Conservation (phyloP, 805 yeast species). For the Lipomyces anomalus region DNA sequence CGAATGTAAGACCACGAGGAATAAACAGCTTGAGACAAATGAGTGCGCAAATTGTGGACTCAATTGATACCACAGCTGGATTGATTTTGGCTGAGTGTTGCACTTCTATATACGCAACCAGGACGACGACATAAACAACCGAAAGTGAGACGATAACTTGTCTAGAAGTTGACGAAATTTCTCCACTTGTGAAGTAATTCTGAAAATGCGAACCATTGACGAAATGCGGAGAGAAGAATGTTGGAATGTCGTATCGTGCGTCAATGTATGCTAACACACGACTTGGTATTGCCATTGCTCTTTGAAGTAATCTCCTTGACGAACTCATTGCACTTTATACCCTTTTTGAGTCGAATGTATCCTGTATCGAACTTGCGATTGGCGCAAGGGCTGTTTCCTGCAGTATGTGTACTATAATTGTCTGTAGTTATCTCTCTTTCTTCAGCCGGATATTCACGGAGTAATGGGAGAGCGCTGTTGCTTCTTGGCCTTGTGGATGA, state of each 20-base stretch:
- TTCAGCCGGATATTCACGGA: too few relatives aligned
- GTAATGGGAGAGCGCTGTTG: too few relatives aligned
- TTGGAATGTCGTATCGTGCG: background rate
- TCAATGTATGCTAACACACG: background rate
- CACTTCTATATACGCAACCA: background rate
- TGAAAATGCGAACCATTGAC: background rate
- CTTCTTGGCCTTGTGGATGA: too few relatives aligned
- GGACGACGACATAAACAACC: background rate
- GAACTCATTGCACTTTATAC: too few relatives aligned
- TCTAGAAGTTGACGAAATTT: background rate
- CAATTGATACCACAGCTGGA: background rate
- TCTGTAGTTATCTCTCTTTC: too few relatives aligned
- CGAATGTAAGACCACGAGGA: background rate
- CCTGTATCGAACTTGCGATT: too few relatives aligned
- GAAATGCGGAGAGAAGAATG: background rate
- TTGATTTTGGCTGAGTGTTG: background rate
- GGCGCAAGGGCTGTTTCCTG: too few relatives aligned
- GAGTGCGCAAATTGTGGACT: background rate
- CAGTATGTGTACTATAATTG: too few relatives aligned
- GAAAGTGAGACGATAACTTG: background rate
- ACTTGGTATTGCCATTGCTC: background rate
- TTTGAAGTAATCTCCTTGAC: too few relatives aligned
- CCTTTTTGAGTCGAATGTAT: too few relatives aligned
- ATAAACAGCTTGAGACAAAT: background rate
- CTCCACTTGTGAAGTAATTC: background rate